Conservation (phyloP, 768 basidiomycete genomes). For the Dioszegia aurantiaca region DNA sequence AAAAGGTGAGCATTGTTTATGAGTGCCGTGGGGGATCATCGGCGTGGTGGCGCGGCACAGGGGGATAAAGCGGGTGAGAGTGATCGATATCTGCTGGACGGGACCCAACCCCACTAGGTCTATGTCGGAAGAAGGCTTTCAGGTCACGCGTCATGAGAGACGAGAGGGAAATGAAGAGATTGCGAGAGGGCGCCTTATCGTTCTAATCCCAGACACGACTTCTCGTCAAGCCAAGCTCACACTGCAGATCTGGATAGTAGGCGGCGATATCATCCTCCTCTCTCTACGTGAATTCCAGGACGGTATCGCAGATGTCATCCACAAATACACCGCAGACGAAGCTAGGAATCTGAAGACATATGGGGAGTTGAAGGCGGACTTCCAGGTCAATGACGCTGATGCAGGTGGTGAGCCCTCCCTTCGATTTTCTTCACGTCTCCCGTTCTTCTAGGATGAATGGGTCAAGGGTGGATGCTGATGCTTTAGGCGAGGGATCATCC, state of each 20-base stretch:
- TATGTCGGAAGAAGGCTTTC: too few species aligned
- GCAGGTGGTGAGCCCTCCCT: slow-evolving; percentile 68
- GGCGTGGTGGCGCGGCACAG: too few species aligned
- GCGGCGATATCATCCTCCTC: slow-evolving; percentile 91
- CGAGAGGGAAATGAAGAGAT: too few species aligned
- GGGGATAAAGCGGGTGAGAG: background rate
- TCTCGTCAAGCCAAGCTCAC: too few species aligned
- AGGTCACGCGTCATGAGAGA: too few species aligned
- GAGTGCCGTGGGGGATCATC: background rate
- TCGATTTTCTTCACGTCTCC: background rate
- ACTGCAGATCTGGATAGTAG: slow-evolving; percentile 93
- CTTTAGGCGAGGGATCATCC: slow-evolving; percentile 28
- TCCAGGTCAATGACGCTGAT: slow-evolving; percentile 92
- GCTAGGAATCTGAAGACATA: slow-evolving; percentile 81
- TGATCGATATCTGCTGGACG: background rate
- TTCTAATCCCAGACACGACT: too few species aligned
- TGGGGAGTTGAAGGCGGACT: slow-evolving; percentile 92
- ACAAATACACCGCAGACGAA: slow-evolving; percentile 97
- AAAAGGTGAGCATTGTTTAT: slow-evolving; percentile 67
- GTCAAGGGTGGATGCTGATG: slow-evolving; percentile 2
- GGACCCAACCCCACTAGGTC: too few species aligned
- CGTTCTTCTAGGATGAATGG: slow-evolving; percentile 1
- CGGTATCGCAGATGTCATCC: slow-evolving; percentile 98
- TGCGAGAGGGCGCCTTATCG: too few species aligned
- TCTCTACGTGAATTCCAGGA: slow-evolving; percentile 99